Conservation (phyloP, 2,329 filamentous ascomycete genomes). For the Botrytis hyacinthi region DNA sequence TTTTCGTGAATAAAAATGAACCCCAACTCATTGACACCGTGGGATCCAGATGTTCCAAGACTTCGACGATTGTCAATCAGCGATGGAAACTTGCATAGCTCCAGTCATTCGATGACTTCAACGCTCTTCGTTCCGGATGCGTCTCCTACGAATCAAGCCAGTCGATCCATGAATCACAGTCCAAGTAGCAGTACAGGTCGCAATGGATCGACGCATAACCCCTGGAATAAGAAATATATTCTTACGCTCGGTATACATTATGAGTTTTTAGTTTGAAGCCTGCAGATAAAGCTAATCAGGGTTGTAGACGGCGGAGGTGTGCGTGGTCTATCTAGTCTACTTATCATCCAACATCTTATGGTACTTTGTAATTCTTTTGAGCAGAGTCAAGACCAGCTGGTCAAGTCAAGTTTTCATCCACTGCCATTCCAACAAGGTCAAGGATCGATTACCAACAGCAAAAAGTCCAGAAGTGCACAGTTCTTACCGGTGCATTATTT, state of each 20-base stretch:
- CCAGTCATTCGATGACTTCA: constrained; percentile 1
- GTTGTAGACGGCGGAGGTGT: background rate
- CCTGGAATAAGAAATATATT: background rate
- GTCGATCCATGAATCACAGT: background rate
- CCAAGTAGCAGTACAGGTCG: background rate
- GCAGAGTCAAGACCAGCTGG: background rate
- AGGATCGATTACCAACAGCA: background rate
- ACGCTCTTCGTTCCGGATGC: background rate
- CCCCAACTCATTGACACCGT: background rate
- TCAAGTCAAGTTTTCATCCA: background rate
- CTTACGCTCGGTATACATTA: background rate
- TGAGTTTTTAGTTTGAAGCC: background rate
- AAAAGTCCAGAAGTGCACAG: background rate
- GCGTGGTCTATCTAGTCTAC: background rate
- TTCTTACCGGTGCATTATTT: constrained; percentile 7
- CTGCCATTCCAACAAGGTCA: background rate
- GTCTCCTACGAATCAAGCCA: background rate
- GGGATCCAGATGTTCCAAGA: background rate
- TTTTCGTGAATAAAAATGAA: background rate
- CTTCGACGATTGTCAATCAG: background rate
- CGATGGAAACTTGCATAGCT: background rate
- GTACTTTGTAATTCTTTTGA: background rate
- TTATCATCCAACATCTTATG: background rate
- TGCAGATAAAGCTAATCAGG: background rate
- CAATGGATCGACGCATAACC: background rate